Evolutionary conservation across 2,329 filamentous ascomycete genomes (phyloP).

Genomic region (Orbilia javanica): DNA sequence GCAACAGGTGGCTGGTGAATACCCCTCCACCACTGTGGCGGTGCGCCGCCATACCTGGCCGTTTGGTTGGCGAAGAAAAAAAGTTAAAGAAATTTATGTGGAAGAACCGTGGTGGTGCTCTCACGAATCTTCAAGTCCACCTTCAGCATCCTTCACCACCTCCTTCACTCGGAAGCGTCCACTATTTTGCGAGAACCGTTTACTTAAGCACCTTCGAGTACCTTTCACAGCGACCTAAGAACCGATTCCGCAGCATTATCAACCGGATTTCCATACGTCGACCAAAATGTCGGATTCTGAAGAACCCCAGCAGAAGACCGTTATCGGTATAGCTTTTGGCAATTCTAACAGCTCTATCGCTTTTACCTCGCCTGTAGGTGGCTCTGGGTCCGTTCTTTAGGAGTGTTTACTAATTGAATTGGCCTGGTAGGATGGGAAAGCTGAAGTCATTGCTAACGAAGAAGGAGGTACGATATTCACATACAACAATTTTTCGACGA

Average conservation of each 20-base stretch:
- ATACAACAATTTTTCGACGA: not conserved
- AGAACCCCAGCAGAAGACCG: constrained; percentile 69
- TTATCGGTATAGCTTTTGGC: constrained; percentile 97
- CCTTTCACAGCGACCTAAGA: not conserved
- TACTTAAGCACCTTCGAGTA: constrained; percentile 10
- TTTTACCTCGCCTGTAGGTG: constrained; percentile 76
- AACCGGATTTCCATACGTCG: not conserved
- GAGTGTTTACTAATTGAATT: constrained; percentile 39
- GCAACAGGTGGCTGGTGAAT: constrained; percentile 16
- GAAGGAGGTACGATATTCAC: constrained; percentile 80
- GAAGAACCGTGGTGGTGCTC: constrained; percentile 15
- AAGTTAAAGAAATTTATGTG: constrained; percentile 56
- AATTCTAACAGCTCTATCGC: constrained; percentile 99
- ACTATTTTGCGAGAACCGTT: not conserved
- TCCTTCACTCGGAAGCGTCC: not conserved
- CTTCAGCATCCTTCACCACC: constrained; percentile 4
- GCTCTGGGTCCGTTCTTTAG: not conserved
- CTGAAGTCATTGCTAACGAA: constrained; percentile 98
- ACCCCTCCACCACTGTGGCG: constrained; percentile 42
- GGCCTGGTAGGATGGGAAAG: constrained; percentile 79
- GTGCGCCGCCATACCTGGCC: constrained; percentile 25
- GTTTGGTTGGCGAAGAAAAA: constrained; percentile 38
- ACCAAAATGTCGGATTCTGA: constrained; percentile 54
- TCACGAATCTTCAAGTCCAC: constrained; percentile 33
- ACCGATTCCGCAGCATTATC: constrained; percentile 9